Evolutionary conservation across 2,329 filamentous ascomycete species (phyloP).

Genomic region (Scedosporium dehoogii): DNA sequence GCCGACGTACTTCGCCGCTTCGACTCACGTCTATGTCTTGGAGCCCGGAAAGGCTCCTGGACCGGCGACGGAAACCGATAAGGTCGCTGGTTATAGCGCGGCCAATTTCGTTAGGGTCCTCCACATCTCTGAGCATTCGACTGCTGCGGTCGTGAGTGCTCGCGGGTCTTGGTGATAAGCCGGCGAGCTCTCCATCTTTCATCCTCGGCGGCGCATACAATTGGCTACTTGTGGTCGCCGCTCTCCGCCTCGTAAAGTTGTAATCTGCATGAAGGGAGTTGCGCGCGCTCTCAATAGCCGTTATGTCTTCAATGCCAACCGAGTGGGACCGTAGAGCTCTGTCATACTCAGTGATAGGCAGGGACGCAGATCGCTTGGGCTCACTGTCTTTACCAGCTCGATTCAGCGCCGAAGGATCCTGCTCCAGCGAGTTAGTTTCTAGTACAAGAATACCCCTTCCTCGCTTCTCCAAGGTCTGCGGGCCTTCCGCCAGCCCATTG

Average conservation of each 20-base stretch:
- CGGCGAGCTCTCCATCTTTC: constrained; percentile 30
- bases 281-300: constrained; percentile 41
- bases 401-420: constrained; percentile 4
- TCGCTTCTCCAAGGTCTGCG: background rate
- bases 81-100: constrained; percentile 50
- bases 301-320: constrained; percentile 43
- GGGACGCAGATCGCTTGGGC: constrained; percentile 45
- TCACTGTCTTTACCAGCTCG: constrained; percentile 16
- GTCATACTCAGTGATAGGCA: constrained; percentile 52
- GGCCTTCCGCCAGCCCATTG: background rate
- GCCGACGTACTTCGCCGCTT: constrained; percentile 31
- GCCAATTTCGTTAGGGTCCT: constrained; percentile 47
- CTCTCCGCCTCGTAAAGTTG: constrained; percentile 26
- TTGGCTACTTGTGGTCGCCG: constrained; percentile 30
- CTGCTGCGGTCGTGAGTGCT: constrained; percentile 45
- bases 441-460: background rate
- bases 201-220: constrained; percentile 25
- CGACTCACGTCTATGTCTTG: constrained; percentile 24
- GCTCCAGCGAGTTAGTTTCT: background rate
- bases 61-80: constrained; percentile 40
- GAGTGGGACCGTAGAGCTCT: constrained; percentile 53
- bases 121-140: constrained; percentile 23
- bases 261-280: constrained; percentile 41
- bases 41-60: constrained; percentile 49
- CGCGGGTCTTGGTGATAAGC: constrained; percentile 51